Base-by-base conservation (phyloP, 208 protist genomes). In the Leptomonas seymouri region DNA sequence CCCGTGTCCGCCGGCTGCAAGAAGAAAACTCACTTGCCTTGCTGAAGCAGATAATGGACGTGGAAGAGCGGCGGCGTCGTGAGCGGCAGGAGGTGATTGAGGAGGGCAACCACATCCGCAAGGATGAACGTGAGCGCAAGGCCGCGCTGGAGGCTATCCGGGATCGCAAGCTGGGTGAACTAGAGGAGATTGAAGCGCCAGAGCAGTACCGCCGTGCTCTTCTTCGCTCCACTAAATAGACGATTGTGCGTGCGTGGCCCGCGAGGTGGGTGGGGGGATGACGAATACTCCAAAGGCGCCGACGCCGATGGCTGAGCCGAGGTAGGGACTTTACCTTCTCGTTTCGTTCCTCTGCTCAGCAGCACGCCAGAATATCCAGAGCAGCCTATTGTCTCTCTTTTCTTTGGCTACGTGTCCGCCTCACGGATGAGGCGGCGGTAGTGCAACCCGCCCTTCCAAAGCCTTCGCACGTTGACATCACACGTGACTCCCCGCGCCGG, bases 51-150 rank as follows among this genome's bases (percentile, higher is more conserved):
- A 97, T 98, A 54, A 90, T 90, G 82, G 87, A 96, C 28, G 84
- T 91, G 25, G 92, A 97, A 76, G 96, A 98, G 78, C 78, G 81
- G 20, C 79, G 90, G n/a, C 85, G 90, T 9, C 78, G 80, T 18
- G 85, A 95, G 68, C 77, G 91, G 12, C 91, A 93, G 64, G 92
- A 96, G 80, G 93, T 86, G 68, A 79, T 98, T 0, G 96, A 97
- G 56, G 94, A 98, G 80, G 94, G 96, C 39, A 75, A 93, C 70
- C 79, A 88, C 36, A 20, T 93, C 21, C 78, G 84, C 61, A 80
- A 80, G 53, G 80, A 93, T 45, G 76, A 77, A 31, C 82, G 93
- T 16, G 87, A 94, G 66, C 85, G 95, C 8, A 76, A 86, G 67
- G 83, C 85, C n/a, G 86, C 91, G 0, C 68, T 98, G 45, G 93